Conservation (phyloP, 129 eudicot species). For the Calendula officinalis region DNA sequence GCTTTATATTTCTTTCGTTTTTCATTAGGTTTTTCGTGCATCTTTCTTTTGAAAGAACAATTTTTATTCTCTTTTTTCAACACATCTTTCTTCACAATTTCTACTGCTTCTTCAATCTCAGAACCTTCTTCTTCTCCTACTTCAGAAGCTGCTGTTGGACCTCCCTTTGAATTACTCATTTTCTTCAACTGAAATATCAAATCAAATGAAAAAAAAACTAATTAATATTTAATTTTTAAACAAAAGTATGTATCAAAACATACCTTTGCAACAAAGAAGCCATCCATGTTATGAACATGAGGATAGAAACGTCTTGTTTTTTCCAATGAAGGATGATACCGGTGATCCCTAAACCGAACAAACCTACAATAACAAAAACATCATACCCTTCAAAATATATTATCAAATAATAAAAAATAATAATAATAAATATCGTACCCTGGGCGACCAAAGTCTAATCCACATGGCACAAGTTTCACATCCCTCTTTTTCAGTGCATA, state of each 20-base stretch:
- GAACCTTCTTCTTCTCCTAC: constrained; percentile 41
- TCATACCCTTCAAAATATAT: no score
- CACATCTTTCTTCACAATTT: constrained; percentile 16
- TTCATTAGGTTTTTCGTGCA: constrained; percentile 31
- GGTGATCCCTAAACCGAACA: constrained; percentile 65
- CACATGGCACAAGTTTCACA: constrained; percentile 94
- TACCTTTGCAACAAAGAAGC: constrained; percentile 97
- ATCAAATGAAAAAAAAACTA: background rate
- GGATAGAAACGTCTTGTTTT: constrained; percentile 92
- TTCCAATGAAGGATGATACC: constrained; percentile 73
- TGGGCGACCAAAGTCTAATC: constrained; percentile 88
- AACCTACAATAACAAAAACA: constrained; percentile 65
- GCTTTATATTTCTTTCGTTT: constrained; percentile 52
- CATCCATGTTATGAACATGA: constrained; percentile 96
- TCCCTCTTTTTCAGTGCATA: constrained; percentile 97
- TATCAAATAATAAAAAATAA: no score
- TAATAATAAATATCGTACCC: constrained; percentile 44
- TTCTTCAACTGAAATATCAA: constrained; percentile 68
- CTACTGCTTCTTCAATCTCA: constrained; percentile 31
- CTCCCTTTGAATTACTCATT: constrained; percentile 63
- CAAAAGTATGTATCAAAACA: background rate
- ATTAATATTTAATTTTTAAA: background rate
- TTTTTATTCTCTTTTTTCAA: constrained; percentile 9
- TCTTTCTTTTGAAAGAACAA: constrained; percentile 28
- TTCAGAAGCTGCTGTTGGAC: constrained; percentile 32